Evolutionary conservation across 1,139 yeast species (phyloP), one percentile per base, ranked within the genome.

Genomic region (Hemisphaericaspora subhashii): DNA sequence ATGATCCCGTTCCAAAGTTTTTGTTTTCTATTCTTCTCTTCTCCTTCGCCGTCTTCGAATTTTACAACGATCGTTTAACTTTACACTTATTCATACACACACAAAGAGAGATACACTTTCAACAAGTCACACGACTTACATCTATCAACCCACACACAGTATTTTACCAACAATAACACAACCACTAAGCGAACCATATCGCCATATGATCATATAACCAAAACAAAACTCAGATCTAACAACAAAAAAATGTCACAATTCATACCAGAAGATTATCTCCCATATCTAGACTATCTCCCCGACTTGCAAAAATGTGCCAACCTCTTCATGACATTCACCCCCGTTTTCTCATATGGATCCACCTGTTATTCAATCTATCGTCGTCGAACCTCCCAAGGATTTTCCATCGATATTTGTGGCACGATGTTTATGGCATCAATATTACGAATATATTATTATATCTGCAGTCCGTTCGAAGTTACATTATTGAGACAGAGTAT

Each of bases 371-470:
- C 86, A 45, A 87, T 89, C 12, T 74, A 80, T 50, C 67, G 72
- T 36, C 75, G 77, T 31, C 68, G 79, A 54, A 74, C 89, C 1
- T 77, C 92, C 2, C 71, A 77, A 24, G 97, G 97, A 21, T 88
- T 88, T 56, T 83, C 94, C 6, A 70, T 88, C 16, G 97, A 89
- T 59, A 85, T 89, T 11, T 89, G 96, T 62, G 92, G 90, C 12
- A 86, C 95, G 9, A 88, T 89, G 96, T 60, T 89, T 44, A 72
- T 87, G 51, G 85, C 96, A 1, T 78, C 88, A 35, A 77, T 83
- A 4, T 63, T 88, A 31, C 72, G 95, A 46, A 81, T 89, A 15
- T 78, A 81, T 39, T 89, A 86, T 64, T 89, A 84, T 63, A 62
- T 83, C 45, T 81, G 88, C 37, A 76, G 83, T 32, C 96, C 96